Evolutionary conservation across 1,139 yeast species (phyloP).

Genomic region (Maudiozyma humilis): DNA sequence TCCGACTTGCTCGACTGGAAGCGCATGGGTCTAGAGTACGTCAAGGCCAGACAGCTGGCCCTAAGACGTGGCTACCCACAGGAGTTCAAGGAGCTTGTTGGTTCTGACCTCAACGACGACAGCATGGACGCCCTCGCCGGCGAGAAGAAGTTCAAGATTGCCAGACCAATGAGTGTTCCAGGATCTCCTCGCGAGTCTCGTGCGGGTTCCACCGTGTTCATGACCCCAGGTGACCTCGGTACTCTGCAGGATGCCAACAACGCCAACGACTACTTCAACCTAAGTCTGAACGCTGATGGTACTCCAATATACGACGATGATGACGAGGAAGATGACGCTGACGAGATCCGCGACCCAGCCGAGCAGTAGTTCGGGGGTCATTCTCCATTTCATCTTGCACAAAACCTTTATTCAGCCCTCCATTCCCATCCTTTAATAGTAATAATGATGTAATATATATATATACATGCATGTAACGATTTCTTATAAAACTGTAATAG

Average conservation of each 20-base stretch:
- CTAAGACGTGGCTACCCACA: slow-evolving; percentile 92
- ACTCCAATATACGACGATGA: slow-evolving; percentile 35
- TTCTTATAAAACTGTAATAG: not conserved
- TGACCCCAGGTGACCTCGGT: slow-evolving; percentile 99
- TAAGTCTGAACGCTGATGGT: slow-evolving; percentile 38
- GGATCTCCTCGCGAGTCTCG: slow-evolving; percentile 76
- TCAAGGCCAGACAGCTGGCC: slow-evolving; percentile 88
- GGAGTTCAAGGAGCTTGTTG: slow-evolving; percentile 51
- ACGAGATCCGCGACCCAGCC: slow-evolving; percentile 6
- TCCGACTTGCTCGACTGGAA: slow-evolving; percentile 94
- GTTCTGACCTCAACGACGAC: slow-evolving; percentile 22
- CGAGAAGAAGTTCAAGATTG: slow-evolving; percentile 51
- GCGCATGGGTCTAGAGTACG: slow-evolving; percentile 93
- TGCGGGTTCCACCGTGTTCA: slow-evolving; percentile 42
- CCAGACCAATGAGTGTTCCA: slow-evolving; percentile 90
- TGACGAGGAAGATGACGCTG: slow-evolving; percentile 22
- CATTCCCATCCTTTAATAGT: not conserved
- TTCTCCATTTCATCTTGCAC: no score
- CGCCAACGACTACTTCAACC: slow-evolving; percentile 77
- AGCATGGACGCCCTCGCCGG: slow-evolving; percentile 29
- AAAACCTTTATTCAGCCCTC: not conserved
- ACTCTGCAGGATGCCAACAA: slow-evolving; percentile 83
- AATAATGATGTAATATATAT: not conserved
- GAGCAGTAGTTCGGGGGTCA: no score
- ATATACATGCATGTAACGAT: not conserved